Evolutionary conservation across 768 basidiomycete species (phyloP).

Genomic region (Tricholoma sp.): DNA sequence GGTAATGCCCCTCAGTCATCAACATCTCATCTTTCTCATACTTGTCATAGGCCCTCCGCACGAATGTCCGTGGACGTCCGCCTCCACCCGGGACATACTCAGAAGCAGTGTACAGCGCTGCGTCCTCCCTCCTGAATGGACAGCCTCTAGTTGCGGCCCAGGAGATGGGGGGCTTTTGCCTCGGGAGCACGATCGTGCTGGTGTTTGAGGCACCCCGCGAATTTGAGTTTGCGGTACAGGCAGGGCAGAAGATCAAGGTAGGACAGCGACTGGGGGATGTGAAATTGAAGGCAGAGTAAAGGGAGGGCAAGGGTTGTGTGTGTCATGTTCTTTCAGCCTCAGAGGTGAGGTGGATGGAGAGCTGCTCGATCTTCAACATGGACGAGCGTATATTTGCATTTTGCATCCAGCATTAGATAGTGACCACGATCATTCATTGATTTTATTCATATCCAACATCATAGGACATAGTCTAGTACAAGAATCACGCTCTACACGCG

Average conservation of each 20-base stretch:
- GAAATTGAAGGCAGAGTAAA: conserved; percentile 22
- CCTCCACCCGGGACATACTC: conserved; percentile 83
- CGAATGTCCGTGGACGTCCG: conserved; percentile 72
- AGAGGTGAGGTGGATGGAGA: too few relatives aligned
- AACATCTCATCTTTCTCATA: not conserved
- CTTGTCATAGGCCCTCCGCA: conserved; percentile 66
- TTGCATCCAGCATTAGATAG: too few relatives aligned
- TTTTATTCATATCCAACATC: too few relatives aligned
- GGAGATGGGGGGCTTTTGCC: conserved; percentile 96
- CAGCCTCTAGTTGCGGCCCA: conserved; percentile 85
- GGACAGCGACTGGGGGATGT: conserved; percentile 77
- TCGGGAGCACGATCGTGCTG: conserved; percentile 93
- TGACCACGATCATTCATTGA: too few relatives aligned
- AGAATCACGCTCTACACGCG: too few relatives aligned
- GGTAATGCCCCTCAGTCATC: conserved; percentile 27
- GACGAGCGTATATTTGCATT: too few relatives aligned
- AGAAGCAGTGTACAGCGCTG: conserved; percentile 87
- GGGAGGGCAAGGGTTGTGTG: not conserved
- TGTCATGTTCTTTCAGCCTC: too few relatives aligned
- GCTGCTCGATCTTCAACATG: too few relatives aligned
- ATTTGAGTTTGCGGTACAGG: conserved; percentile 73
- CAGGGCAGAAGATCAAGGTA: conserved; percentile 83
- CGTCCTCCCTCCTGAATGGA: conserved; percentile 78
- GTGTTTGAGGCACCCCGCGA: conserved; percentile 90
- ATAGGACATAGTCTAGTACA: too few relatives aligned